Conservation (phyloP, 768 basidiomycete species). For the Rubroboletus pulcherrimus region DNA sequence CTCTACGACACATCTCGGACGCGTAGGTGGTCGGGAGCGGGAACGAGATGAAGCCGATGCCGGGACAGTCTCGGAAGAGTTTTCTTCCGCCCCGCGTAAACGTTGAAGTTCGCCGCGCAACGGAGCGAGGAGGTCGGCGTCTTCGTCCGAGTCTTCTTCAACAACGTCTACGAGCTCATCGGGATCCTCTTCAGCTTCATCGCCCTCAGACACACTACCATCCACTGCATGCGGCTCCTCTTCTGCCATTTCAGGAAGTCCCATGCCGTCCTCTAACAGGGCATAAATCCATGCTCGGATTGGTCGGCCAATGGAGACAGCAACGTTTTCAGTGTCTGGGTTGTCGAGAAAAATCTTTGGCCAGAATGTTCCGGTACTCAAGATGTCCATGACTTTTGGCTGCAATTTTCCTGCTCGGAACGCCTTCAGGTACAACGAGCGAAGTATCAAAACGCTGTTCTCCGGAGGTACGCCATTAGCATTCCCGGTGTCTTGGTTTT, state of each 20-base stretch:
- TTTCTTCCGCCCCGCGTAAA: conserved; percentile 44
- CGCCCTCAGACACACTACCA: conserved; percentile 21
- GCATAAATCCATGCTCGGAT: conserved; percentile 66
- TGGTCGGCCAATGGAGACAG: conserved; percentile 57
- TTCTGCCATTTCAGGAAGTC: conserved; percentile 42
- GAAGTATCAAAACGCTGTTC: conserved; percentile 29
- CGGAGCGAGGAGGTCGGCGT: conserved; percentile 60
- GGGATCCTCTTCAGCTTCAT: conserved; percentile 45
- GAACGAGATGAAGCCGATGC: conserved; percentile 36
- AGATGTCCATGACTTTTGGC: conserved; percentile 53
- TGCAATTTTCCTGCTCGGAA: conserved; percentile 59
- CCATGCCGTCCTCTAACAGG: conserved; percentile 63
- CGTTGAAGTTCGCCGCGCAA: conserved; percentile 63
- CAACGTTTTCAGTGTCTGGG: conserved; percentile 68
- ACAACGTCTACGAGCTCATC: conserved; percentile 69
- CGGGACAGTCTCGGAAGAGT: conserved; percentile 20
- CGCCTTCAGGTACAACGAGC: conserved; percentile 54
- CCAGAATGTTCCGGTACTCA: conserved; percentile 67
- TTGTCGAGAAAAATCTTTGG: conserved; percentile 71
- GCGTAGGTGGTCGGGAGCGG: conserved; percentile 14
- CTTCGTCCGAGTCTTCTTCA: conserved; percentile 49
- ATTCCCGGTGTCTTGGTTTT: conserved; percentile 21
- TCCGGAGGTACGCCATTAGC: conserved; percentile 6
- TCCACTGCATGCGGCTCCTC: conserved; percentile 8
- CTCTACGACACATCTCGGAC: conserved; percentile 40